Evolutionary conservation across 164 flowering plant species (phyloP), one percentile per base, ranked within the genome.

Genomic region (Pachysandra terminalis): DNA sequence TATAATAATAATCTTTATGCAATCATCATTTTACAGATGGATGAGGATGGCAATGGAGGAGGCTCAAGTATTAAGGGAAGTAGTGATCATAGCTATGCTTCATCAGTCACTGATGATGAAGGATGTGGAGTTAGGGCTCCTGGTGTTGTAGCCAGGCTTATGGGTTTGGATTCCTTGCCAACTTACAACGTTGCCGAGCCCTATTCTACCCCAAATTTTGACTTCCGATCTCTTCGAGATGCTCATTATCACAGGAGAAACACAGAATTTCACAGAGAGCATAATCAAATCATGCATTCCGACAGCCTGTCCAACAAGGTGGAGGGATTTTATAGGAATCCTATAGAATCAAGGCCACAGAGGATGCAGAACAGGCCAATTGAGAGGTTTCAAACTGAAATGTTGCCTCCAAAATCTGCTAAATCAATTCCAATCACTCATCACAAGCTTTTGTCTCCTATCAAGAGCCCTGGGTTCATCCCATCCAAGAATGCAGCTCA

Each of bases 81-180:
- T 66, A 64, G 68, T 57, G 82, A 78, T 21, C 82, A 66, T 52
- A 68, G 61, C 61, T 79, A 66, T 70, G 64, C 73, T 71, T 77
- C 86, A 9, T 77, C 83, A 16, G 77, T 76, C 17, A 73, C 68
- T 57, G 77, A 77, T 65, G 89, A 86, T 70, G 87, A 84, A 53
- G 79, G 80, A 14, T 64, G 68, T 76, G 83, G 78, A 52, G 40
- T 73, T 19, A 82, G 68, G 70, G 83, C 83, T 25, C 90, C 89
- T 10, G 84, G 93, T 19, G 85, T 84, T 9, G 89, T 88, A 63
- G 93, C 90, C 48, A 81, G 89, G 71, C 84, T 88, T 52, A 88
- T 88, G 93, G 93, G 93, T 51, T 72, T 88, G 74, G 90, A 88
- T 72, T 77, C 84, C 12, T 67, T 88, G 69, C 93, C 93, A 2